These are phyloP conservation scores for Glycyrrhiza uralensis DNA, from an alignment of 306 rosid genomes.

Conservation along the genomic window DNA sequence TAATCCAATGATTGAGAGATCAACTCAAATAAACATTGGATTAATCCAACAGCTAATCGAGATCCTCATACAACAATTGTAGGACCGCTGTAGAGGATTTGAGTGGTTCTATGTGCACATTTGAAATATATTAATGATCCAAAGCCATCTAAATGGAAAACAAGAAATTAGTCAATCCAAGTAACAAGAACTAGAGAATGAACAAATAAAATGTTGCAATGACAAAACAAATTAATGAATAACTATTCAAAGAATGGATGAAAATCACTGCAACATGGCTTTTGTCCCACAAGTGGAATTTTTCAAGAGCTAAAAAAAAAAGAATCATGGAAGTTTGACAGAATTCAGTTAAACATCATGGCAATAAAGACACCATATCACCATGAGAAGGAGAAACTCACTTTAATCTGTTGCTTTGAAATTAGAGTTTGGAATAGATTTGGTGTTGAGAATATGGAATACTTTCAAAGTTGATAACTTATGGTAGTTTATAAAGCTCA, in stretches of 20 bases:
- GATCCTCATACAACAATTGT: no score
- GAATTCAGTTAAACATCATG: background rate
- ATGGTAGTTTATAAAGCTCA: conserved; percentile 1
- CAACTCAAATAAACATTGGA: no score
- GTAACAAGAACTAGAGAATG: background rate
- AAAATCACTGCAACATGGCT: background rate
- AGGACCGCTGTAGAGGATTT: no score
- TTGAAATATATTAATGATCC: background rate
- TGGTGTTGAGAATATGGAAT: background rate
- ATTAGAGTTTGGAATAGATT: background rate
- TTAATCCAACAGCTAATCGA: no score
- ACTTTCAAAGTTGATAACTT: background rate
- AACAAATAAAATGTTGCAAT: background rate
- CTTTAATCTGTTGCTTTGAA: background rate
- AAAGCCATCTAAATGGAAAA: background rate
- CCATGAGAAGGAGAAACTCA: conserved; percentile 18
- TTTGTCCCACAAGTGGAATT: background rate
- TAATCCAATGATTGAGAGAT: no score
- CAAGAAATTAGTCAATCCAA: background rate
- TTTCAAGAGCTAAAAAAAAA: background rate
- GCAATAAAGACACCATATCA: background rate
- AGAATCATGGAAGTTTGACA: background rate
- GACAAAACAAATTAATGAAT: background rate
- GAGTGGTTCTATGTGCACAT: background rate
- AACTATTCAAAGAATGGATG: background rate